phyloP scores from a whole-genome alignment of 352 stramenopile genomes.

The Globisporangium orthogonon region DNA sequence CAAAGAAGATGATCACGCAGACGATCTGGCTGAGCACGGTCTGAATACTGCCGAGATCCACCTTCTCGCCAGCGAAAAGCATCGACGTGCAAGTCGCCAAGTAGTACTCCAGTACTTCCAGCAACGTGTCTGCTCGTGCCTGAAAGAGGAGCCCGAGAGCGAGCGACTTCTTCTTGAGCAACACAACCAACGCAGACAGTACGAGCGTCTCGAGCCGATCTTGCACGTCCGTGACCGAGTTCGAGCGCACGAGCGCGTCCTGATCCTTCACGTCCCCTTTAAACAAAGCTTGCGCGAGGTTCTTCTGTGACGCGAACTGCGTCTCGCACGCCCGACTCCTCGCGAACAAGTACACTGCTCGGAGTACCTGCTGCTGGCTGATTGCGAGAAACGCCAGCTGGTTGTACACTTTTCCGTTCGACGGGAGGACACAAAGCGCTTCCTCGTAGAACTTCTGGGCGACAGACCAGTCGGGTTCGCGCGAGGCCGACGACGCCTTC shows the following conservation, averaged over 20 bases:
- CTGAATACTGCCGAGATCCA: conserved; percentile 5
- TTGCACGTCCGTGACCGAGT: conserved; percentile 3
- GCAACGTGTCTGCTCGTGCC: not conserved
- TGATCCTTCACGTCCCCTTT: conserved; percentile 1
- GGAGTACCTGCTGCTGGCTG: conserved; percentile 21
- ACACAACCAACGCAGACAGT: conserved; percentile 3
- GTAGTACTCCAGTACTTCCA: conserved; percentile 2
- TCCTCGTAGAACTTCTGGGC: conserved; percentile 28
- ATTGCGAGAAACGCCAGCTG: conserved; percentile 43
- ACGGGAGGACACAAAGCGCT: conserved; percentile 29
- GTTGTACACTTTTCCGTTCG: conserved; percentile 55
- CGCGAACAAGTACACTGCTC: conserved; percentile 38
- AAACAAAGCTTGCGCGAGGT: conserved; percentile 29
- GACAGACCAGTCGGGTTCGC: conserved; percentile 19
- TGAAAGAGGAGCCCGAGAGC: not conserved
- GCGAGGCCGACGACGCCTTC: conserved; percentile 10
- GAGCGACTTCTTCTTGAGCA: not conserved
- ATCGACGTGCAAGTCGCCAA: conserved; percentile 3
- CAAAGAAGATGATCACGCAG: conserved; percentile 25
- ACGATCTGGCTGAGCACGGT: conserved; percentile 17
- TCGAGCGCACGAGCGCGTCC: not conserved
- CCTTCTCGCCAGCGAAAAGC: conserved; percentile 4
- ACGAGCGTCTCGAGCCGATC: conserved; percentile 6
- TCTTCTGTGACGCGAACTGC: conserved; percentile 29
- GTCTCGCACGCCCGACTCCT: conserved; percentile 33